Evolutionary conservation across 2,329 filamentous ascomycete genomes (phyloP).

Genomic region (Teratosphaeria gauchensis): DNA sequence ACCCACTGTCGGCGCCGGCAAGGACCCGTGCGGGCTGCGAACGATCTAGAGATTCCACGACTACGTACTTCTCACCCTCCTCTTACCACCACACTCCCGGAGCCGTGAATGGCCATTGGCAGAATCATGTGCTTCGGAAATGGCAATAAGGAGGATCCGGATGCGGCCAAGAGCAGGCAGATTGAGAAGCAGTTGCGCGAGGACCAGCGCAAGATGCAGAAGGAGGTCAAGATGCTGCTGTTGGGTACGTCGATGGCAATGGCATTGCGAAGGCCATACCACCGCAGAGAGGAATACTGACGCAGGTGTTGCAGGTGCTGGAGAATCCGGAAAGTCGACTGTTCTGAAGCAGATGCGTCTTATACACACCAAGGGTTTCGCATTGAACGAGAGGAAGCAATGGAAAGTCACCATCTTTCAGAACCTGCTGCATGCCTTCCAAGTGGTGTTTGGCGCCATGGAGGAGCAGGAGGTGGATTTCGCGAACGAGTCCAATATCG

Average conservation of each 20-base stretch:
- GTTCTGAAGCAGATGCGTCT: conserved; percentile 99
- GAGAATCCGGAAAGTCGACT: conserved; percentile 92
- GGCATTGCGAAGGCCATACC: neutral
- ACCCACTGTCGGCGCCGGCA: neutral
- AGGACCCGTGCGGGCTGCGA: neutral
- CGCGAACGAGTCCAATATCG: conserved; percentile 68
- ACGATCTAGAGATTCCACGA: neutral
- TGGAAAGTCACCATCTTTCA: conserved; percentile 93
- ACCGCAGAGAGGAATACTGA: conserved; percentile 15
- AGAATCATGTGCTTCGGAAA: conserved; percentile 44
- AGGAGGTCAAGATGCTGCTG: conserved; percentile 87
- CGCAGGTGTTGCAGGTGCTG: conserved; percentile 57
- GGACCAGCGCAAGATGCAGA: conserved; percentile 77
- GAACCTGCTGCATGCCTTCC: conserved; percentile 87
- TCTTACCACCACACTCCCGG: neutral
- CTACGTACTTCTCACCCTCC: neutral
- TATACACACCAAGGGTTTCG: conserved; percentile 90
- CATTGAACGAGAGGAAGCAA: conserved; percentile 78
- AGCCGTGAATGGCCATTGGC: conserved; percentile 8
- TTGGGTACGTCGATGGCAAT: conserved; percentile 51
- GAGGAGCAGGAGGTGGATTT: conserved; percentile 71
- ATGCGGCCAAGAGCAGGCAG: conserved; percentile 48
- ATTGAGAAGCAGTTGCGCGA: conserved; percentile 78
- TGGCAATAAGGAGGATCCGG: conserved; percentile 37
- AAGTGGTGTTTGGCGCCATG: conserved; percentile 86